Evolutionary conservation across 192 early-diverging fungal species (phyloP).

Genomic region (Bifiguratus adelaidae): DNA sequence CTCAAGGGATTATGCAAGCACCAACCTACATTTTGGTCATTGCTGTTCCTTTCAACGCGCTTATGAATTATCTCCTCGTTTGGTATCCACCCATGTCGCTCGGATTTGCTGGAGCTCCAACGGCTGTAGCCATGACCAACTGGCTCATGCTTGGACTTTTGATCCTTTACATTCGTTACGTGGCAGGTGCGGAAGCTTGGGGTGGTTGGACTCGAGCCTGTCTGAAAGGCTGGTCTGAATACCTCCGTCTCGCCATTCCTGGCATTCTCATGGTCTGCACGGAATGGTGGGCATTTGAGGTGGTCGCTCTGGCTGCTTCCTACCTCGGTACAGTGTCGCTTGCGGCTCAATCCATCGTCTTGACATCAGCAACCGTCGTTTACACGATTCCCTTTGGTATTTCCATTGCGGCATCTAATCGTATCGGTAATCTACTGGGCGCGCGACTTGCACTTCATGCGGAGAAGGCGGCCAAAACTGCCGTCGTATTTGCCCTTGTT

Average conservation of each 20-base stretch:
- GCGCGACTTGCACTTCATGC: conserved; percentile 36
- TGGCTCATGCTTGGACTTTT: conserved; percentile 59
- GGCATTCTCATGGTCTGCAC: conserved; percentile 71
- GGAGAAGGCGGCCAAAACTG: conserved; percentile 30
- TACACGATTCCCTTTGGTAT: conserved; percentile 76
- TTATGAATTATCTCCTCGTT: conserved; percentile 75
- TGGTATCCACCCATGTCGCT: conserved; percentile 52
- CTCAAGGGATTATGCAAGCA: conserved; percentile 71
- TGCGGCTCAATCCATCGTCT: conserved; percentile 74
- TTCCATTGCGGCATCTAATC: conserved; percentile 66
- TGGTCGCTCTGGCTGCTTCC: conserved; percentile 61
- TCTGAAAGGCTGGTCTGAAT: conserved; percentile 42
- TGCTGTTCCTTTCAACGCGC: conserved; percentile 59
- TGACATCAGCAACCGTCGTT: conserved; percentile 59
- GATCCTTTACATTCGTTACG: conserved; percentile 48
- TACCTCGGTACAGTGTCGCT: conserved; percentile 62
- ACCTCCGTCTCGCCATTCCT: conserved; percentile 64
- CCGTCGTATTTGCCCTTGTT: conserved; percentile 34
- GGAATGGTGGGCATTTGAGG: conserved; percentile 72
- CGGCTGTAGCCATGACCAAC: conserved; percentile 68
- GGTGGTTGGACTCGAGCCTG: conserved; percentile 75
- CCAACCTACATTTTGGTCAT: conserved; percentile 61
- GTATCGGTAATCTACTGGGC: conserved; percentile 73
- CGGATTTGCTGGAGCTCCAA: conserved; percentile 78
- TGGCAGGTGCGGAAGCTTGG: conserved; percentile 69